Percentiles rank a stretch among this genome's conserved stretches.
Evolutionary conservation across 2,329 filamentous ascomycete species (phyloP).

Genomic region (Fusarium longipes): DNA sequence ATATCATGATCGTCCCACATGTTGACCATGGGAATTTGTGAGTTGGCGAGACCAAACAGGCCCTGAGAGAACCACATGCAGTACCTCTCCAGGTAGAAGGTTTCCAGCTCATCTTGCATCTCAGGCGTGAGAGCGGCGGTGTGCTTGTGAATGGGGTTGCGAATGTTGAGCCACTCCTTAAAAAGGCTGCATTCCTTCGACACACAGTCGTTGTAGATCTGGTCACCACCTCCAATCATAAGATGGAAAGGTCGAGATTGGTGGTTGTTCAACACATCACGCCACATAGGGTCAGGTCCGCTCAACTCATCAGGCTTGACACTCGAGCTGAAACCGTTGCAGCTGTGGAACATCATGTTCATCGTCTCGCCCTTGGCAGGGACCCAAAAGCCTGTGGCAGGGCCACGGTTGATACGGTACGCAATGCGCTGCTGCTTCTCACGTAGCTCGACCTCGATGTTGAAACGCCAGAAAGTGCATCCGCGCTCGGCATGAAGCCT

Average conservation of each 20-base stretch:
- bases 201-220: constrained; percentile 93
- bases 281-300: constrained; percentile 96
- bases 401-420: constrained; percentile 94
- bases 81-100: constrained; percentile 89
- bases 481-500: constrained; percentile 87
- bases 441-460: constrained; percentile 88
- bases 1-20: constrained; percentile 97
- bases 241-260: constrained; percentile 94
- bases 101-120: constrained; percentile 89
- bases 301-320: constrained; percentile 84
- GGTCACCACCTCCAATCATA: constrained; percentile 97
- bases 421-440: constrained; percentile 85
- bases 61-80: constrained; percentile 97
- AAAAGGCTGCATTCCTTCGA: constrained; percentile 81
- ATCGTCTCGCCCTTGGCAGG: constrained; percentile 85
- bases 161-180: constrained; percentile 84
- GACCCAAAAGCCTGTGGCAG: constrained; percentile 93
- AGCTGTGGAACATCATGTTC: constrained; percentile 99
- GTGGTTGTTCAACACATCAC: constrained; percentile 92
- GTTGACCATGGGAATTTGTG: constrained; percentile 98
- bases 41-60: constrained; percentile 89
- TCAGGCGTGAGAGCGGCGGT: constrained; percentile 79
- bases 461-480: constrained; percentile 97
- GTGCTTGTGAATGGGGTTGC: constrained; percentile 83
- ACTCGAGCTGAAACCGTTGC: constrained; percentile 91